Percentiles rank a stretch among this genome's conserved stretches.
Evolutionary conservation across 345 rosid species (phyloP).

Genomic region (Nephelium lappaceum): DNA sequence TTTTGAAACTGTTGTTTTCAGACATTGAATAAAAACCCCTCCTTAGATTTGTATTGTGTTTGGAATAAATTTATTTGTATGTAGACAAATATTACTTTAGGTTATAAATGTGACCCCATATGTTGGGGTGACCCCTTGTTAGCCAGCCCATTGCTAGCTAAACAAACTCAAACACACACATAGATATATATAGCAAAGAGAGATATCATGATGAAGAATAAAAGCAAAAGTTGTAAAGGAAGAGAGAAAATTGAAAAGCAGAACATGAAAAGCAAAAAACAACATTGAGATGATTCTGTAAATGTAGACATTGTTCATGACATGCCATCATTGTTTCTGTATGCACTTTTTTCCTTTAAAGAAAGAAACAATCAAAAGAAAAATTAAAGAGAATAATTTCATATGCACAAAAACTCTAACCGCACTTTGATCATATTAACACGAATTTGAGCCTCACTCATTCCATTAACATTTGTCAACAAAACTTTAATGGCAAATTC

Average conservation of each 20-base stretch:
- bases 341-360: constrained; percentile 25
- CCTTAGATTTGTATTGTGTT: background rate
- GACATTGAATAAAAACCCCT: too few species aligned
- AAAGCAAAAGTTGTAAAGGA: constrained; percentile 20
- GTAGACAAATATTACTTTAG: background rate
- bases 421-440: constrained; percentile 7
- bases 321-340: constrained; percentile 52
- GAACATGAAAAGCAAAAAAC: constrained; percentile 16
- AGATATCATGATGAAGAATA: background rate
- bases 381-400: constrained; percentile 5
- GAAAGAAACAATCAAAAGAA: background rate
- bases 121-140: background rate
- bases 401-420: background rate
- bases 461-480: background rate
- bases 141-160: constrained; percentile 15
- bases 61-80: background rate
- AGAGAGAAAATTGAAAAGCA: constrained; percentile 18
- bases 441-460: background rate
- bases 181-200: background rate
- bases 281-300: constrained; percentile 32
- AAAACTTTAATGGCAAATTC: constrained; percentile 36
- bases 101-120: constrained; percentile 6
- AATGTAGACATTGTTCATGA: constrained; percentile 30
- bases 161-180: too few species aligned
- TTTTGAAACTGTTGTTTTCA: too few species aligned